Evolutionary conservation across 1,139 yeast species (phyloP).

Genomic region (Sugiyamaella neomexicana): DNA sequence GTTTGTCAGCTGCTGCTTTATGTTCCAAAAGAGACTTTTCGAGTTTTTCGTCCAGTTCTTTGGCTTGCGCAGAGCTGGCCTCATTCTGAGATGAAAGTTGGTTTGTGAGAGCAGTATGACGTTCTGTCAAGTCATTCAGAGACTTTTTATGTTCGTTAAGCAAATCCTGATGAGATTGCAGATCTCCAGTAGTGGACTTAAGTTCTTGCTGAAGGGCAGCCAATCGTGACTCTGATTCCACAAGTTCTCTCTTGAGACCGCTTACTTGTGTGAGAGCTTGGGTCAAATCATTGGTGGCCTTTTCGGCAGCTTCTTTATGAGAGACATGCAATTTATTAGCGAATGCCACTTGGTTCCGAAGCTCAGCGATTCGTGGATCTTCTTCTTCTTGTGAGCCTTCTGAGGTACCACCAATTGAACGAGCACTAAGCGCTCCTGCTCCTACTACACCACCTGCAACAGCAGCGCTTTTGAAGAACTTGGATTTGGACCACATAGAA

Average conservation of each 20-base stretch:
- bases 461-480: constrained; percentile 25
- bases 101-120: constrained; percentile 22
- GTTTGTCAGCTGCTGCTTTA: constrained; percentile 13
- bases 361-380: constrained; percentile 26
- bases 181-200: constrained; percentile 2
- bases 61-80: constrained; percentile 6
- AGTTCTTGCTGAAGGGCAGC: constrained; percentile 22
- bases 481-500: constrained; percentile 37
- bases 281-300: constrained; percentile 33
- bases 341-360: constrained; percentile 30
- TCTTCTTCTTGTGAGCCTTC: constrained; percentile 23
- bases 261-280: constrained; percentile 32
- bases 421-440: constrained; percentile 21
- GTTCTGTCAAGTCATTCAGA: constrained; percentile 23
- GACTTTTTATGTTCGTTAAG: constrained; percentile 42
- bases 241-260: constrained; percentile 33
- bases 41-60: constrained; percentile 17
- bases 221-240: constrained; percentile 27
- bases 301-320: constrained; percentile 40
- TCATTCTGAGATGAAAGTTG: constrained; percentile 15
- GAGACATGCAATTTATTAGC: constrained; percentile 33
- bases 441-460: constrained; percentile 12
- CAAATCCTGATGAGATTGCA: constrained; percentile 1
- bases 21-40: constrained; percentile 18
- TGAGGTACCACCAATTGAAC: no score